Base-by-base conservation (phyloP, 139 green algal species). In the Tetradesmus lagerheimii region DNA sequence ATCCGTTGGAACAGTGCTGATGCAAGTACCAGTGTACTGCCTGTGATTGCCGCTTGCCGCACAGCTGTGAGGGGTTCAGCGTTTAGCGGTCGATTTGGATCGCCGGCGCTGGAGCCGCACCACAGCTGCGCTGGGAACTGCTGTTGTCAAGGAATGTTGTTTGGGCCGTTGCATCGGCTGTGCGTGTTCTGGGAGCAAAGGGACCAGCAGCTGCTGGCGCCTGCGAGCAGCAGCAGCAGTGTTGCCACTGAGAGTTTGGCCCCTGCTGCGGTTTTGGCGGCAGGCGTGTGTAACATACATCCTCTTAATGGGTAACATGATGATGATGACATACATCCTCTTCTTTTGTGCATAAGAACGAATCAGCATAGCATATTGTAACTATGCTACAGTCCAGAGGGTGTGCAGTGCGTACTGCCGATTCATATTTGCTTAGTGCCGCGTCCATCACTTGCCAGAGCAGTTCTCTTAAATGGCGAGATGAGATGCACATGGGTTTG, bases 181-280 rank as follows among this genome's bases (percentile, higher is more conserved):
- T 78, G n/a, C n/a, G 31, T 38, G 67, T 78, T 37, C 11, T 20
- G 67, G 67, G 14, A 47, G 16, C 31, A n/a, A n/a, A 35, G 45
- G 80, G 45, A 86, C 2, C 45, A 86, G 80, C 80, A 47, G 80
- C 80, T 86, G 82, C 35, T 57, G 53, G 57, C 82, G 57, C 57
- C 82, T 87, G 47, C 71, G 71, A 41, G 71, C 80, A 76, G 82
- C 82, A 87, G 53, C 47, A 76, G 47, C 81, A 76, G 37, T 77
- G 38, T 77, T 76, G 57, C 23, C n/a, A 38, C 14, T 38, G 71
- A 37, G 71, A 79, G n/a, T 79, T 79, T 79, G 57, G 57, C 57
- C 57, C 50, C 57, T 71, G 57, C 57, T 71, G 57, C 57, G 57
- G 57, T 71, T 79, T 79, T 79, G 71, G 31, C 57, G 57, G n/a